Conservation (phyloP, 2,329 filamentous ascomycete species). For the Monosporascus sp. region DNA sequence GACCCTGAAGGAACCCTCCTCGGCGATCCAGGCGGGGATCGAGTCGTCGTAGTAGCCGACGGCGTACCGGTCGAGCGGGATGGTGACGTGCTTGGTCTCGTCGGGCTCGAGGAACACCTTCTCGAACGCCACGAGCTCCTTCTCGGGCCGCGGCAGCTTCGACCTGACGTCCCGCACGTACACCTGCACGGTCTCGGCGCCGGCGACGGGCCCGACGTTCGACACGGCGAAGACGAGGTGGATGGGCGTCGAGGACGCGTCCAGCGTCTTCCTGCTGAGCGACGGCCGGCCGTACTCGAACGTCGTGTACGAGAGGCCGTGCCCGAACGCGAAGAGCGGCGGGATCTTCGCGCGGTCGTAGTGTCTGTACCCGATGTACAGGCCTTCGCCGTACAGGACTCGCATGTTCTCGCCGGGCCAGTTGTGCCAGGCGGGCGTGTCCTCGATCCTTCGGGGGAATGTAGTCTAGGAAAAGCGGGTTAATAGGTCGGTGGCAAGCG, state of each 20-base stretch:
- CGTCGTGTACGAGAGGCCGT: constrained; percentile 66
- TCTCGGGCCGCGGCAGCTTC: constrained; percentile 58
- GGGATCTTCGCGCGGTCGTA: constrained; percentile 58
- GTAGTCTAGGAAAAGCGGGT: constrained; percentile 40
- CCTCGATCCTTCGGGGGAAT: constrained; percentile 58
- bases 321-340: constrained; percentile 66
- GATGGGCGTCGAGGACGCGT: constrained; percentile 30
- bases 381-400: constrained; percentile 65
- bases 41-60: constrained; percentile 59
- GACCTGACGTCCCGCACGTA: constrained; percentile 62
- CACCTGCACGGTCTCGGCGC: constrained; percentile 61
- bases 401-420: constrained; percentile 67
- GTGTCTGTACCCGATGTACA: constrained; percentile 69
- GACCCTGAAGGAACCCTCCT: constrained; percentile 57
- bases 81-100: constrained; percentile 44
- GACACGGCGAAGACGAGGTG: constrained; percentile 43
- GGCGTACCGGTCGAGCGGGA: constrained; percentile 43
- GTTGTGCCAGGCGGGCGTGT: constrained; percentile 66
- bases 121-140: constrained; percentile 65
- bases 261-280: constrained; percentile 37
- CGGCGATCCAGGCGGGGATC: constrained; percentile 56
- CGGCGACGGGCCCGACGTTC: constrained; percentile 51
- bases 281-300: constrained; percentile 59
- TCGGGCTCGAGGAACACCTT: constrained; percentile 56
- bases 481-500: neutral